Conservation (phyloP, 805 yeast genomes). For the Metschnikowia aberdeeniae region DNA sequence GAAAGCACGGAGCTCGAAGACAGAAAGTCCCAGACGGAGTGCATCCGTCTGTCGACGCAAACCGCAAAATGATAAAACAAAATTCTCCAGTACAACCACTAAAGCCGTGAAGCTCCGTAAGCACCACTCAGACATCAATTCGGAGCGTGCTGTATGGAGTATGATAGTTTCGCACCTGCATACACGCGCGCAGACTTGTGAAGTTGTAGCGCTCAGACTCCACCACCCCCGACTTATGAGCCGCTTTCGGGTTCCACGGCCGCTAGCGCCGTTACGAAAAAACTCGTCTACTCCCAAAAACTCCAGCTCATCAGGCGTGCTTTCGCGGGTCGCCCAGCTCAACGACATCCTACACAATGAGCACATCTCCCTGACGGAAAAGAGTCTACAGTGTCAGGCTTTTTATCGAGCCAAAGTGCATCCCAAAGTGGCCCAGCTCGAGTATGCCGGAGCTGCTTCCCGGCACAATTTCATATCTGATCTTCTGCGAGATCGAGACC, state of each 20-base stretch:
- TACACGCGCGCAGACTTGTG: no score
- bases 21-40: no score
- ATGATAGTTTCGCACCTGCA: no score
- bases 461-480: neutral
- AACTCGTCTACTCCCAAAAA: neutral
- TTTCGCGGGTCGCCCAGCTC: neutral
- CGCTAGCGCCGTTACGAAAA: neutral
- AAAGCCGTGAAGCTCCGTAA: no score
- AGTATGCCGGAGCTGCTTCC: neutral
- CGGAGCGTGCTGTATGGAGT: no score
- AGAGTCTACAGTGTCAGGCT: conserved; percentile 1
- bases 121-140: no score
- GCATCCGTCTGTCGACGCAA: no score
- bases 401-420: neutral
- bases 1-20: no score
- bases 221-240: neutral
- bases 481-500: neutral
- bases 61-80: no score
- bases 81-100: no score
- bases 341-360: conserved; percentile 4
- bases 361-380: neutral
- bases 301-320: neutral
- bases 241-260: neutral
- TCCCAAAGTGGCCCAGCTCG: neutral
- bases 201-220: no score